These are phyloP conservation scores for Simmondsia chinensis DNA, from an alignment of 148 eudicot genomes.

Conservation along the genomic window DNA sequence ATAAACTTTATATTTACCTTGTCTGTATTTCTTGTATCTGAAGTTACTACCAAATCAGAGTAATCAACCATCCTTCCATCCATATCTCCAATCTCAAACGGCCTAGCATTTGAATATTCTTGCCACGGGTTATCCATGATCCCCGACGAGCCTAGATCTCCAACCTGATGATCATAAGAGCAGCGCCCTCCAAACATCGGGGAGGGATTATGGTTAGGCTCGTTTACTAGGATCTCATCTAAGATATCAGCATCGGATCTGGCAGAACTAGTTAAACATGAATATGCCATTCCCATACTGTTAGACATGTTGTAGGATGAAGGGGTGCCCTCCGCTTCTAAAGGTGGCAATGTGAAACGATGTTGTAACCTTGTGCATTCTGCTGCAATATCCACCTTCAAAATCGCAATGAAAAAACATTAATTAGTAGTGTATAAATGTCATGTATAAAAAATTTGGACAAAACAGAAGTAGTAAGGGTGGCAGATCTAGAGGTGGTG, in stretches of 20 bases:
- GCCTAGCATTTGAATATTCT: slow-evolving; percentile 14
- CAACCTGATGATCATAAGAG: no score
- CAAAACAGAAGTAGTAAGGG: no score
- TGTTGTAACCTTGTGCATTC: slow-evolving; percentile 86
- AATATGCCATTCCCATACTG: slow-evolving; percentile 24
- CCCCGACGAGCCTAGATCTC: no score
- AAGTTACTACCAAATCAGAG: no score
- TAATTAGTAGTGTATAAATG: no score
- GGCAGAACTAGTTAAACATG: slow-evolving; percentile 11
- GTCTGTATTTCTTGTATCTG: no score
- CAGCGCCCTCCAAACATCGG: not conserved
- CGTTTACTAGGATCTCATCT: slow-evolving; percentile 62
- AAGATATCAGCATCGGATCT: slow-evolving; percentile 28
- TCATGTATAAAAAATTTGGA: no score
- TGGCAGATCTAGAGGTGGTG: no score
- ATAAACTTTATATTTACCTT: no score
- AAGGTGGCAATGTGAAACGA: slow-evolving; percentile 63
- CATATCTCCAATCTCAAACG: slow-evolving; percentile 24
- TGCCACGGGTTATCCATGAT: slow-evolving; percentile 21
- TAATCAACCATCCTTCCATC: no score
- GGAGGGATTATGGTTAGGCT: no score
- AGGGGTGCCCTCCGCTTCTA: slow-evolving; percentile 61
- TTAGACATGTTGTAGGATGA: slow-evolving; percentile 17
- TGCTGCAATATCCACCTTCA: slow-evolving; percentile 74
- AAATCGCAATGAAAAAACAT: no score